Percentiles rank a stretch among this genome's conserved stretches.
Evolutionary conservation across 495 filamentous ascomycete genomes (phyloP).

Genomic region (Penicillium ochrochloron): DNA sequence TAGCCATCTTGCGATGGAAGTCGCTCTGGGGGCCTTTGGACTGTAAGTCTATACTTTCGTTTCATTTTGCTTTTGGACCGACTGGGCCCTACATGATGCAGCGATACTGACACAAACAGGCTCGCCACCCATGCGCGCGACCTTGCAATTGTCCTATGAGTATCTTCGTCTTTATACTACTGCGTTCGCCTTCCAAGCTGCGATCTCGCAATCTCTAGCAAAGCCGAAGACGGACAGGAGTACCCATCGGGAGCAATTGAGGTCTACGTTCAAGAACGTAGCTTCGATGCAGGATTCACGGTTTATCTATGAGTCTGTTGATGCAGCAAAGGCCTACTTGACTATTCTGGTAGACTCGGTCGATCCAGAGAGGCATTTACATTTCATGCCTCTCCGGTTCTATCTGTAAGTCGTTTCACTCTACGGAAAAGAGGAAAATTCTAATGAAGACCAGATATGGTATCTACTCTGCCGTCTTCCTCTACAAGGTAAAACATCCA

Average conservation of each 20-base stretch:
- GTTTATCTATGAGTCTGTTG: constrained; percentile 66
- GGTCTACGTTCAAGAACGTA: constrained; percentile 54
- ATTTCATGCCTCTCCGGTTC: constrained; percentile 64
- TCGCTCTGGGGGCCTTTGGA: constrained; percentile 63
- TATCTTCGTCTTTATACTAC: constrained; percentile 68
- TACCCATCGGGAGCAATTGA: constrained; percentile 48
- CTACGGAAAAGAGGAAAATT: no score
- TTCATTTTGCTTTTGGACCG: not conserved
- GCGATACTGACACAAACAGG: constrained; percentile 40
- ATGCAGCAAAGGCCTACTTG: constrained; percentile 63
- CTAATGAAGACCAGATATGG: constrained; percentile 43
- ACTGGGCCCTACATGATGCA: not conserved
- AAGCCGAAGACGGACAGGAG: constrained; percentile 43
- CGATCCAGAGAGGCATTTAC: constrained; percentile 58
- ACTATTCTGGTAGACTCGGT: constrained; percentile 59
- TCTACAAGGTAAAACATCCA: constrained; percentile 49
- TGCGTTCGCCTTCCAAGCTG: constrained; percentile 69
- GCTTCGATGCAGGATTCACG: constrained; percentile 63
- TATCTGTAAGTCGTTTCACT: constrained; percentile 50
- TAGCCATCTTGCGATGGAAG: constrained; percentile 66
- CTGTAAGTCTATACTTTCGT: constrained; percentile 40
- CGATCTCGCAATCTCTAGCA: constrained; percentile 61
- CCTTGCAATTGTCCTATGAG: constrained; percentile 64
- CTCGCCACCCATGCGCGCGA: constrained; percentile 60
- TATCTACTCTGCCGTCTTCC: constrained; percentile 60